phyloP scores from a whole-genome alignment of 768 basidiomycete species.

The Agaricus blazei region DNA sequence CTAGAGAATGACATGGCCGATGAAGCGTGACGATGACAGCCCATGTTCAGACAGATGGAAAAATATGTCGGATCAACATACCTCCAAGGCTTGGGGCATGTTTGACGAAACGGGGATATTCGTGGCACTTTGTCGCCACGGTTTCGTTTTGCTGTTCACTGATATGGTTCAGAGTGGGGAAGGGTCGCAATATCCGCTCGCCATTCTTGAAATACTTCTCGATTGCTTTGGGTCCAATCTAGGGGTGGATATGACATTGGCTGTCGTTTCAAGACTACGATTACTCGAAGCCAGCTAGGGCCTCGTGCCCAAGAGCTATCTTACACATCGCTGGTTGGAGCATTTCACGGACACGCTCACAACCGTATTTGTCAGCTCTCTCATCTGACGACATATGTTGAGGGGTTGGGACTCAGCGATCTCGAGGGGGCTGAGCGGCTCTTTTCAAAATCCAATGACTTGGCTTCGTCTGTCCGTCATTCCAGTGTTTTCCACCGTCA shows the following conservation, averaged over 20 bases:
- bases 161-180: slow-evolving; percentile 17
- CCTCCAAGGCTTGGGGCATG: slow-evolving; percentile 20
- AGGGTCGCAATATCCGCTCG: slow-evolving; percentile 21
- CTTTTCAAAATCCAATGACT: slow-evolving; percentile 19
- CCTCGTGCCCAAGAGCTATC: not conserved
- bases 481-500: slow-evolving; percentile 7
- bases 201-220: slow-evolving; percentile 16
- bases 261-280: slow-evolving; percentile 20
- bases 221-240: slow-evolving; percentile 16
- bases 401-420: slow-evolving; percentile 20
- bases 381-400: slow-evolving; percentile 17
- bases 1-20: not conserved
- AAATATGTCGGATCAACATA: slow-evolving; percentile 17
- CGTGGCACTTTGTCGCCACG: slow-evolving; percentile 23
- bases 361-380: slow-evolving; percentile 21
- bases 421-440: slow-evolving; percentile 20
- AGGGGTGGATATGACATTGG: slow-evolving; percentile 25
- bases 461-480: slow-evolving; percentile 14
- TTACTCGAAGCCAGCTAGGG: slow-evolving; percentile 18
- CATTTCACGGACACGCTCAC: slow-evolving; percentile 26
- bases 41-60: slow-evolving; percentile 19
- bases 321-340: slow-evolving; percentile 14
- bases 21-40: not conserved
- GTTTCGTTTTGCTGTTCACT: slow-evolving; percentile 17
- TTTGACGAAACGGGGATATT: slow-evolving; percentile 28